Base-by-base conservation (phyloP, 768 basidiomycete species). In the Porphyrellus cyaneotinctus region DNA sequence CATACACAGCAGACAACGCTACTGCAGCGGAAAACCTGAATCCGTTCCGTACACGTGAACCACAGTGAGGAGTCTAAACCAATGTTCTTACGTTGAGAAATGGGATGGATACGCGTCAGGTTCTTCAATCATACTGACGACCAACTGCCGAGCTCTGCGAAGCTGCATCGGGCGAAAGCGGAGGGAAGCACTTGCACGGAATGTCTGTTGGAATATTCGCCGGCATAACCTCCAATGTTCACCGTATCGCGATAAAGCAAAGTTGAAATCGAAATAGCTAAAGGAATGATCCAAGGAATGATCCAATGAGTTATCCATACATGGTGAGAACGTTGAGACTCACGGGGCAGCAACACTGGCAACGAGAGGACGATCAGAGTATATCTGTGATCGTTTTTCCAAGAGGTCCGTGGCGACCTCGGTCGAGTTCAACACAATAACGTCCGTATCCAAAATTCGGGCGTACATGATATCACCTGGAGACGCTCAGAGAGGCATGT, bases 201-300 rank as follows among this genome's bases (percentile, higher is more conserved):
- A 35, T n/a, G 45, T 46, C 23, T 46, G 45, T 15, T 46, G 45
- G 11, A 46, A 46, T 46, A 46, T 46, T 26, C 45, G 45, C 23
- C 45, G 32, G 17, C 45, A 46, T 15, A 44, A 44, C 18, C 43
- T 31, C 43, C 43, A 44, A 46, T 45, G 44, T 31, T 45, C 44
- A 17, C 44, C 32, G 22, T 45, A 45, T 7, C 32, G 33, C 9
- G 33, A 47, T 8, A 47, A 15, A 5, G 45, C 45, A 36, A 47
- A 47, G 45, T 47, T 47, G 17, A 47, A 47, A 47, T 47, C 45
- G 6, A 47, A 47, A 36, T 47, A 47, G 10, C 45, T 47, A 8
- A n/a, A 7, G 24, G 6, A 11, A 26, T 13, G n/a, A n/a, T n/a
- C n/a, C n/a, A n/a, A n/a, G n/a, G n/a, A n/a, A 17, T 17, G 3